Evolutionary conservation across 2,329 filamentous ascomycete species (phyloP).

Genomic region (Colletotrichum sp.): DNA sequence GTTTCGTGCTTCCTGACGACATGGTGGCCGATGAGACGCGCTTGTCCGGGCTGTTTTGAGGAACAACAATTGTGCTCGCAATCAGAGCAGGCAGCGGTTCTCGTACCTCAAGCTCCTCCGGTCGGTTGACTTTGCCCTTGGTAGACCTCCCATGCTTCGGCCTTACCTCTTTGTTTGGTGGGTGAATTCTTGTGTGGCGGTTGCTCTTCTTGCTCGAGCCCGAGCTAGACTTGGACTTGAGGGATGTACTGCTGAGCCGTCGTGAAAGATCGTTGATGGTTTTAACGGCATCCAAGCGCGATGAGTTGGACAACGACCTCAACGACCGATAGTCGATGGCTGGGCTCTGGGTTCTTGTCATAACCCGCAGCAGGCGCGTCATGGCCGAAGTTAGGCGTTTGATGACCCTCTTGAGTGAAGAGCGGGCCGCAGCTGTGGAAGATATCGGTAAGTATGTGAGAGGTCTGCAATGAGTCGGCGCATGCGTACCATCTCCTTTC

Average conservation of each 20-base stretch:
- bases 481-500: slow-evolving; percentile 52
- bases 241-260: slow-evolving; percentile 27
- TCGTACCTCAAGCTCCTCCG: not conserved
- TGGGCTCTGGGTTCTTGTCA: slow-evolving; percentile 34
- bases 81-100: not conserved
- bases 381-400: slow-evolving; percentile 48
- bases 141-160: not conserved
- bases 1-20: slow-evolving; percentile 49
- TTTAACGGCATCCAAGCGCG: slow-evolving; percentile 51
- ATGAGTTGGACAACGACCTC: slow-evolving; percentile 50
- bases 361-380: slow-evolving; percentile 40
- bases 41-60: slow-evolving; percentile 2
- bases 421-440: slow-evolving; percentile 39
- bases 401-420: slow-evolving; percentile 45
- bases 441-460: not conserved
- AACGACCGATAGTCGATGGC: slow-evolving; percentile 52
- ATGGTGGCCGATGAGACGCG: slow-evolving; percentile 37
- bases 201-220: not conserved
- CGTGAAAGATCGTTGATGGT: slow-evolving; percentile 53
- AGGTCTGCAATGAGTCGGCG: not conserved
- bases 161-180: not conserved
- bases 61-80: not conserved
- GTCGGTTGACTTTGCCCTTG: not conserved
- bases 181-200: not conserved
- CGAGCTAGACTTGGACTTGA: not conserved